Base-by-base conservation (phyloP, 1,139 yeast genomes). In the Nakaseomyces sp. region DNA sequence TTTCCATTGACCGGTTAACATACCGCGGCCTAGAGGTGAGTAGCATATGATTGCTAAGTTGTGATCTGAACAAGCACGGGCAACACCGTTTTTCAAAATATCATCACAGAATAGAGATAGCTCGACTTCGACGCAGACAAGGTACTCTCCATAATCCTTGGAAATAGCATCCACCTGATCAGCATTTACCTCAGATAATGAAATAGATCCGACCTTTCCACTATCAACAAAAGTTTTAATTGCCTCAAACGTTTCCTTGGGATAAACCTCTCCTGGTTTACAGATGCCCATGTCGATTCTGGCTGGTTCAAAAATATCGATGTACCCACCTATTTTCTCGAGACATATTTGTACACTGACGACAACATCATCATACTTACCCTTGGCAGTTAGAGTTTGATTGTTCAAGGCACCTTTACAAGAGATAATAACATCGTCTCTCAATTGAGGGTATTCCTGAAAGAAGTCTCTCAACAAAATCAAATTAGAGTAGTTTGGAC, bases 1-100 rank as follows among this genome's bases (percentile, higher is more conserved):
- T 37, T 66, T 73, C 46, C 76, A 72, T 13, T 67, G 51, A 45
- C 91, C 93, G 6, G 93, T 80, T 47, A 87, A 71, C 46, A 79
- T 64, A 0, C 96, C 95, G 55, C 85, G 71, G 12, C 87, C 80
- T 48, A 87, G 69, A 35, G 95, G 95, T 20, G 94, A 81, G 64
- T 87, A 86, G 22, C 89, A 86, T 47, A 83, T 66, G 29, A 85
- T 68, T 7, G 91, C 81, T 45, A 86, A 73, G 12, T 68, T 68
- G 32, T 74, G 67, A 47, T 79, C 80, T 12, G 64, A 67, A 48
- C 77, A 72, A 3, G 68, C 63, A n/a, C 70, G 72, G 49, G 80
- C 73, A 17, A 81, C 71, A 1, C 91, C 94, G 54, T 81, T 76
- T 8, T 64, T 50, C 36, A 77, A 57, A 28, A 80, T 72, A 35